A percentile compares a stretch with the other conserved stretches of the same genome.
Evolutionary conservation across 2,329 filamentous ascomycete genomes (phyloP).

Genomic region (Neocucurbitaria cava): DNA sequence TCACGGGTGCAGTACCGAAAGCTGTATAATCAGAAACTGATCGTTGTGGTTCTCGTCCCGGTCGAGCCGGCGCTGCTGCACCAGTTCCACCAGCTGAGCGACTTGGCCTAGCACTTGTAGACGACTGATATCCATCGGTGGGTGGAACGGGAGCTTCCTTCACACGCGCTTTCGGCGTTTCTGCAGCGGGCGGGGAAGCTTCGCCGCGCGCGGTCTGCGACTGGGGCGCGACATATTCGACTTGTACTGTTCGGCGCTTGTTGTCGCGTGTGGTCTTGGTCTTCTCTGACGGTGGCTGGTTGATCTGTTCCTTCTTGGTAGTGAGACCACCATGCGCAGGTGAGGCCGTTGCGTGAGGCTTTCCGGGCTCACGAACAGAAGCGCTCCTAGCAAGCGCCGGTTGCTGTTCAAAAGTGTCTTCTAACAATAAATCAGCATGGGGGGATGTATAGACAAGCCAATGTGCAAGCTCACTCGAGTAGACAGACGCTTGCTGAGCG

Average conservation of each 20-base stretch:
- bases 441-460: background rate
- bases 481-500: slow-evolving; percentile 79
- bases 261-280: slow-evolving; percentile 76
- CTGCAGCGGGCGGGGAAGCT: slow-evolving; percentile 45
- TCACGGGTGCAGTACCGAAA: slow-evolving; percentile 50
- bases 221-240: slow-evolving; percentile 93
- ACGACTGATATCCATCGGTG: slow-evolving; percentile 47
- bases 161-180: slow-evolving; percentile 59
- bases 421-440: slow-evolving; percentile 33
- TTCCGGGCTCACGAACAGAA: slow-evolving; percentile 87
- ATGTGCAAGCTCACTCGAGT: slow-evolving; percentile 56
- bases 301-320: slow-evolving; percentile 77
- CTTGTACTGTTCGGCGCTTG: slow-evolving; percentile 93
- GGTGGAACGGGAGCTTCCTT: slow-evolving; percentile 56
- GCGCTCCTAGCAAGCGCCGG: slow-evolving; percentile 80
- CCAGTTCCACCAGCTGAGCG: slow-evolving; percentile 27
- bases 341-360: slow-evolving; percentile 60
- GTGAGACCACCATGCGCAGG: slow-evolving; percentile 65
- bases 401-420: slow-evolving; percentile 65
- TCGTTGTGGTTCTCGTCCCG: slow-evolving; percentile 58
- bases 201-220: slow-evolving; percentile 83
- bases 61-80: slow-evolving; percentile 42
- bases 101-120: slow-evolving; percentile 28
- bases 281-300: slow-evolving; percentile 69
- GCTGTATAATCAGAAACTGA: slow-evolving; percentile 57